Evolutionary conservation across 768 basidiomycete genomes (phyloP), one percentile per base, ranked within the genome.

Genomic region (Rhizopogon roseolus): DNA sequence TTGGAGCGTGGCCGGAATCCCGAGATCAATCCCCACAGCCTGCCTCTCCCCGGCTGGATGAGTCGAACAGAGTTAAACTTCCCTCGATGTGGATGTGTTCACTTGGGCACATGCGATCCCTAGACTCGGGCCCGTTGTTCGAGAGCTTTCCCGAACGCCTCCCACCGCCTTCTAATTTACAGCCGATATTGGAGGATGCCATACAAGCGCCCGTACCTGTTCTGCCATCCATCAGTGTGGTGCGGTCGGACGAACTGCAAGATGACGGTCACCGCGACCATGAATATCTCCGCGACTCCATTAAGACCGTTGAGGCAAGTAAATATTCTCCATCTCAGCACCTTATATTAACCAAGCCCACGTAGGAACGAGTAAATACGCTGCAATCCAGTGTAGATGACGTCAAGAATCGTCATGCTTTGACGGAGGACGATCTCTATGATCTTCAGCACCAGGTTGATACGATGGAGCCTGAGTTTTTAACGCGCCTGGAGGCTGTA

Each of bases 1-100:
- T 79, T 11, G 77, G 75, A 25, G 75, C 75, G 27, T 79, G 76
- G 73, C 74, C 77, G 10, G 57, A 54, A 52, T 73, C 72, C 10
- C 69, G 70, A 41, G 68, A 65, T 6, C 62, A 68, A 32, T 73
- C 71, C n/a, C 67, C 68, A 27, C 60, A 50, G 38, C 56, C 52
- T 28, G 44, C 60, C 14, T 55, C 53, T 36, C 32, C 19, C 10
- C 34, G 29, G 43, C 25, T 19, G 19, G 50, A 36, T 36, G 46
- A 37, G 32, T 48, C 34, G 9, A 48, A 36, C 34, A 48, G 19
- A 36, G 46, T 48, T 14, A 48, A 36, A 36, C 46, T 48, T 36
- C 46, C 46, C 6, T 48, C 46, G 22, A 22, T 22, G n/a, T n/a
- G n/a, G 19, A 48, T 48, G 46, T 48, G 46, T 34, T 48, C 46